Evolutionary conservation across 768 basidiomycete genomes (phyloP).

Genomic region (Leucosporidium creatinivorum): DNA sequence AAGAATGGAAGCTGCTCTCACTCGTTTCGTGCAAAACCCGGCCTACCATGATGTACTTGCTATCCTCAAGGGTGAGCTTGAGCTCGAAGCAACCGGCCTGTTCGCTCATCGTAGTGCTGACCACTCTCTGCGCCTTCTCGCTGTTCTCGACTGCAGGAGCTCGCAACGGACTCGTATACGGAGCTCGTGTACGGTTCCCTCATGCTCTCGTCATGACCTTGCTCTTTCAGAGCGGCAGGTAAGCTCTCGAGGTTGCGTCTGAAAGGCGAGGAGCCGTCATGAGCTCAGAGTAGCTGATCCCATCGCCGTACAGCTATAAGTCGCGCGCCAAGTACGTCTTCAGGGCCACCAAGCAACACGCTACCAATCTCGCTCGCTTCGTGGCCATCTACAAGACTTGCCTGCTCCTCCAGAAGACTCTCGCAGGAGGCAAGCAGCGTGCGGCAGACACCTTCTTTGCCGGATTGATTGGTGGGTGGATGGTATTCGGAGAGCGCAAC

Average conservation of each 20-base stretch:
- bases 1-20: not conserved
- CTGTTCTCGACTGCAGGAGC: slow-evolving; percentile 1
- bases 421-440: slow-evolving; percentile 64
- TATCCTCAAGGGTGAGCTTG: slow-evolving; percentile 76
- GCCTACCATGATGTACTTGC: slow-evolving; percentile 82
- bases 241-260: slow-evolving; percentile 38
- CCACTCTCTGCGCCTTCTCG: not conserved
- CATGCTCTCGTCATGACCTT: slow-evolving; percentile 96
- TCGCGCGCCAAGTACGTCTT: slow-evolving; percentile 62
- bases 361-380: slow-evolving; percentile 85
- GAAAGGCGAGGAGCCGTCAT: too few species aligned
- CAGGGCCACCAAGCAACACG: slow-evolving; percentile 80
- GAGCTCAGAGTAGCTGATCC: not conserved
- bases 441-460: slow-evolving; percentile 81
- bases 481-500: slow-evolving; percentile 71
- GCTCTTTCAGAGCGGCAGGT: slow-evolving; percentile 87
- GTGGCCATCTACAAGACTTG: slow-evolving; percentile 86
- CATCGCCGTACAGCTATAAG: slow-evolving; percentile 53
- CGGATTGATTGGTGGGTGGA: slow-evolving; percentile 72
- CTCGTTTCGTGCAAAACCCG: slow-evolving; percentile 47
- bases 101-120: not conserved
- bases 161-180: slow-evolving; percentile 81
- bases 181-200: slow-evolving; percentile 84
- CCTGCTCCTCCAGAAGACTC: slow-evolving; percentile 65
- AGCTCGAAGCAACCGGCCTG: slow-evolving; percentile 19